phyloP scores from a whole-genome alignment of 2,329 filamentous ascomycete genomes.

The Hypoxylon sp. region DNA sequence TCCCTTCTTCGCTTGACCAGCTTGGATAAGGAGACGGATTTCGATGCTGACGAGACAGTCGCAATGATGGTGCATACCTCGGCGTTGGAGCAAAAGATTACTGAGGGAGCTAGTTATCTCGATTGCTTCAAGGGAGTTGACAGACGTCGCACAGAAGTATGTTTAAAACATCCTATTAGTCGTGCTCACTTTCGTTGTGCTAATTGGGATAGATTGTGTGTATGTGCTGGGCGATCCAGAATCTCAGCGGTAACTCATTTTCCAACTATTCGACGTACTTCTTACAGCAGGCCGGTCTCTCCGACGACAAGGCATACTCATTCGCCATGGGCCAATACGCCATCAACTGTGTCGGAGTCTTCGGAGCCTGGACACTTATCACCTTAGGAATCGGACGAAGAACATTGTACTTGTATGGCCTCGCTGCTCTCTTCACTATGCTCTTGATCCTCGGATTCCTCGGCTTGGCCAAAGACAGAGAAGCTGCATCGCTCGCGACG shows the following conservation, averaged over 20 bases:
- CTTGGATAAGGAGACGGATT: constrained; percentile 74
- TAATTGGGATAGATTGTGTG: constrained; percentile 66
- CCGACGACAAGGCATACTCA: constrained; percentile 67
- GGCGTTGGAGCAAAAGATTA: constrained; percentile 82
- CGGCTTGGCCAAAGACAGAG: constrained; percentile 77
- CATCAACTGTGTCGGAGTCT: constrained; percentile 84
- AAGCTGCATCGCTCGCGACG: constrained; percentile 79
- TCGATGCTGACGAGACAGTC: constrained; percentile 86
- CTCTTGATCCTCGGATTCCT: constrained; percentile 88
- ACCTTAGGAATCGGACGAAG: constrained; percentile 81
- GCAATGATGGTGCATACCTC: constrained; percentile 95
- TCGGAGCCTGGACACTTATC: constrained; percentile 88
- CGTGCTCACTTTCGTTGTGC: constrained; percentile 7
- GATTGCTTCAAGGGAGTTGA: constrained; percentile 90
- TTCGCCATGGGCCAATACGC: constrained; percentile 76
- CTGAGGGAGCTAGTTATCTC: constrained; percentile 78
- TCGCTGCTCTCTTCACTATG: constrained; percentile 81
- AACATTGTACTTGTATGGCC: constrained; percentile 80
- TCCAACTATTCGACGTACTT: constrained; percentile 77
- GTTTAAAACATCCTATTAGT: constrained; percentile 2
- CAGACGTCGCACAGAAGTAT: constrained; percentile 82
- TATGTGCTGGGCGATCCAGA: constrained; percentile 76
- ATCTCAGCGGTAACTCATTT: constrained; percentile 74
- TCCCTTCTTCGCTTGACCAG: constrained; percentile 77
- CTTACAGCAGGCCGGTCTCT: constrained; percentile 71